Evolutionary conservation across 441 rosid species (phyloP).

Genomic region (Adansonia rubrostipa): DNA sequence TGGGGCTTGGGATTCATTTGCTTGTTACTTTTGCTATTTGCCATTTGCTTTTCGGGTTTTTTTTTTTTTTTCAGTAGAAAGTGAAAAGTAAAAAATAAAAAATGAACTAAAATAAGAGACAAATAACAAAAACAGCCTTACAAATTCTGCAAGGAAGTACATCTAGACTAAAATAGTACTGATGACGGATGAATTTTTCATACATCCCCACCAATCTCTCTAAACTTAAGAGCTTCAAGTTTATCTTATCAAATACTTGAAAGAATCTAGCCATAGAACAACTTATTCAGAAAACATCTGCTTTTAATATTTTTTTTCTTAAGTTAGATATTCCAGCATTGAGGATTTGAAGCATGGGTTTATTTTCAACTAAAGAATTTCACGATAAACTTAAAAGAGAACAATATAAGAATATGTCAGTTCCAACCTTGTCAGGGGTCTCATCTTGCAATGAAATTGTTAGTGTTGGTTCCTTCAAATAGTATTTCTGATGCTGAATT

Average conservation of each 20-base stretch:
- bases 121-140: neutral
- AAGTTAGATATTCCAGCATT: neutral
- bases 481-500: too few relatives aligned
- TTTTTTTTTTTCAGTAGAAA: neutral
- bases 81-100: too few relatives aligned
- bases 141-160: neutral
- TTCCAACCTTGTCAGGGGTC: neutral
- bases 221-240: neutral
- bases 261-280: neutral
- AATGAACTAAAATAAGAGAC: neutral
- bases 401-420: too few relatives aligned
- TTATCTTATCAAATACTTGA: slow-evolving; percentile 7
- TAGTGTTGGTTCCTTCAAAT: too few relatives aligned
- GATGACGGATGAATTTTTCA: neutral
- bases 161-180: neutral
- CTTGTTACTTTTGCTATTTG: too few relatives aligned
- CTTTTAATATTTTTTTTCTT: slow-evolving; percentile 6
- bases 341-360: neutral
- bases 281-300: slow-evolving; percentile 3
- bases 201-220: neutral
- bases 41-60: too few relatives aligned
- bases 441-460: too few relatives aligned
- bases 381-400: neutral
- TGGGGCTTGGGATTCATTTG: too few relatives aligned
- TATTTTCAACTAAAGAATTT: slow-evolving; percentile 19